Percentiles rank a stretch among this genome's conserved stretches.
Evolutionary conservation across 140 eudicot genomes (phyloP).

Genomic region (Anethum foeniculum): DNA sequence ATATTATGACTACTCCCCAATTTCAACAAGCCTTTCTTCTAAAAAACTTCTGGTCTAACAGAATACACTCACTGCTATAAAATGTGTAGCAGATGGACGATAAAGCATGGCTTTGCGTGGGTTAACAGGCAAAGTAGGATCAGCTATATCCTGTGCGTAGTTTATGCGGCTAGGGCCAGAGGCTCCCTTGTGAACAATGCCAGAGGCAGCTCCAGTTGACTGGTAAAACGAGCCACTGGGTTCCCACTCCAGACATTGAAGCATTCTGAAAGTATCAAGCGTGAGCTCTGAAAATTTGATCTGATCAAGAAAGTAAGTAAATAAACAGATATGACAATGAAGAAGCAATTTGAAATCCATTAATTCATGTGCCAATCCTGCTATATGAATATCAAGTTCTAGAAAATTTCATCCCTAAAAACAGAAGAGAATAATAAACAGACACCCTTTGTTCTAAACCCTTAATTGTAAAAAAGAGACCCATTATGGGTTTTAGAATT

Average conservation of each 20-base stretch:
- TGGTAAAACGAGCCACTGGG: constrained; percentile 87
- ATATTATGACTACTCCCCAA: background rate
- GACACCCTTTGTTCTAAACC: background rate
- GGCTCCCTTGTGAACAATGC: constrained; percentile 45
- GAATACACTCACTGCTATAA: constrained; percentile 69
- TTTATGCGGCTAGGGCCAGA: constrained; percentile 40
- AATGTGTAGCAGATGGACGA: constrained; percentile 90
- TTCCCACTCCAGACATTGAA: constrained; percentile 97
- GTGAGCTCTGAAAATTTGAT: constrained; percentile 89
- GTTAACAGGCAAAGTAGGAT: constrained; percentile 90
- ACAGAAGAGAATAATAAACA: background rate
- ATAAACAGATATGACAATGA: background rate
- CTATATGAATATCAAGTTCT: background rate
- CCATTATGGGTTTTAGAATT: background rate
- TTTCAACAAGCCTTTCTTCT: background rate
- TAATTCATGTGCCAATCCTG: constrained; percentile 5
- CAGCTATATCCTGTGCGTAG: constrained; percentile 61
- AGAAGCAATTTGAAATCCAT: constrained; percentile 2
- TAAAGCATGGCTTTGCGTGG: constrained; percentile 89
- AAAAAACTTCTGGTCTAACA: background rate
- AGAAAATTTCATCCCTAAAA: background rate
- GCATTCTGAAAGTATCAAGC: constrained; percentile 82
- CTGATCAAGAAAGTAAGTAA: constrained; percentile 28
- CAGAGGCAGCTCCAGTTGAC: constrained; percentile 30
- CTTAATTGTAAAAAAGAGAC: background rate